Percentiles rank a stretch among this genome's conserved stretches.
Conservation (phyloP, 768 basidiomycete species). For the Suillus occidentalis region DNA sequence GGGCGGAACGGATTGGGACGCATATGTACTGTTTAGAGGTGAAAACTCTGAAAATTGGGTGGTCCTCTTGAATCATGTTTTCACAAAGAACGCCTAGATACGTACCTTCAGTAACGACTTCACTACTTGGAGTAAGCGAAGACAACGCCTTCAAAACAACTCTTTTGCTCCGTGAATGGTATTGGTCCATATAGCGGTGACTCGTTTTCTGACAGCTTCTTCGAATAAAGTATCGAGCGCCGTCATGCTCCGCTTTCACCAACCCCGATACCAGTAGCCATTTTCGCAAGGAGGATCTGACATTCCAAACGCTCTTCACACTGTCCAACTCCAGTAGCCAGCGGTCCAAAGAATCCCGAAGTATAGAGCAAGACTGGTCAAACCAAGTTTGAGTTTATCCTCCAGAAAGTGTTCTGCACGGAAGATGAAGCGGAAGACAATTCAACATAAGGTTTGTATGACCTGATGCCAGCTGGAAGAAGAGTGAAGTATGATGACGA, state of each 20-base stretch:
- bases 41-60: constrained; percentile 42
- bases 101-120: neutral
- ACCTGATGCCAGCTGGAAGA: constrained; percentile 66
- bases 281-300: constrained; percentile 52
- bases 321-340: constrained; percentile 64
- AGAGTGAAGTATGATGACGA: constrained; percentile 82
- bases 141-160: constrained; percentile 46
- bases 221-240: constrained; percentile 51
- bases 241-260: constrained; percentile 44
- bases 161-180: constrained; percentile 45
- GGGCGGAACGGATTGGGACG: constrained; percentile 47
- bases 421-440: constrained; percentile 56
- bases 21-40: constrained; percentile 59
- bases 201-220: constrained; percentile 52
- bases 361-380: constrained; percentile 43
- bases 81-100: neutral
- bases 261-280: constrained; percentile 49
- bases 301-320: constrained; percentile 69
- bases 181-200: constrained; percentile 58
- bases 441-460: constrained; percentile 87
- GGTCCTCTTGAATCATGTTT: neutral
- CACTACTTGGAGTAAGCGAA: constrained; percentile 11
- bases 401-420: constrained; percentile 44
- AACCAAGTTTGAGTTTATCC: constrained; percentile 67
- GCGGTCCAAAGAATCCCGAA: constrained; percentile 44